These are phyloP conservation scores for Adansonia grandidieri DNA, from an alignment of 441 rosid genomes.

Conservation along the genomic window DNA sequence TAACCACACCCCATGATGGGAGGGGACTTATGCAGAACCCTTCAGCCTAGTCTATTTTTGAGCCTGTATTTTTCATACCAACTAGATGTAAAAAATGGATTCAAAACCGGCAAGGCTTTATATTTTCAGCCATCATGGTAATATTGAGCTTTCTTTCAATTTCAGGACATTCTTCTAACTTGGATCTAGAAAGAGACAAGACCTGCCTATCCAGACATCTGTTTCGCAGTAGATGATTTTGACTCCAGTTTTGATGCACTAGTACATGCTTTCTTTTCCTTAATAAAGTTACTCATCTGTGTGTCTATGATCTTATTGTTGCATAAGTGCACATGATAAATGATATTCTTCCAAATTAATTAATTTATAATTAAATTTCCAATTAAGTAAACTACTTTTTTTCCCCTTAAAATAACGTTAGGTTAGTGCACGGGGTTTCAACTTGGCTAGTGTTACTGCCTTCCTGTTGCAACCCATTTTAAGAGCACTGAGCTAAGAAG, in stretches of 20 bases:
- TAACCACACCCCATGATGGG: neutral
- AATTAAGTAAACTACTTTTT: neutral
- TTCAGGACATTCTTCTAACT: conserved; percentile 38
- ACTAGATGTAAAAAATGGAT: conserved; percentile 41
- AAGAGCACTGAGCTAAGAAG: conserved; percentile 2
- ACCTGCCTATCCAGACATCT: conserved; percentile 96
- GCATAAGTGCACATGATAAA: neutral
- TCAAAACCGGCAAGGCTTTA: conserved; percentile 69
- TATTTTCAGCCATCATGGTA: conserved; percentile 2
- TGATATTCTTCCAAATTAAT: conserved; percentile 5
- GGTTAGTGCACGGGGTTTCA: neutral
- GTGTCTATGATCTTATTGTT: conserved; percentile 12
- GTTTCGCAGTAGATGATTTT: conserved; percentile 93
- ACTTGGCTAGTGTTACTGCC: conserved; percentile 23
- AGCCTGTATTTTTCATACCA: neutral
- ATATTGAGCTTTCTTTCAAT: conserved; percentile 24
- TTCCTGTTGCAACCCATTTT: neutral
- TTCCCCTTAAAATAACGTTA: neutral
- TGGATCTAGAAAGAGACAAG: conserved; percentile 83
- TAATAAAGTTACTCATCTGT: conserved; percentile 4
- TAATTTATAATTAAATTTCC: neutral
- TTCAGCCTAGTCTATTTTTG: neutral
- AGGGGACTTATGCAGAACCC: neutral
- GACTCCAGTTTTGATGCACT: conserved; percentile 98
- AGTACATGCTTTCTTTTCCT: conserved; percentile 50